These are phyloP conservation scores for Aspergillus glaucus DNA, from an alignment of 2,329 filamentous ascomycete genomes.

Conservation along the genomic window DNA sequence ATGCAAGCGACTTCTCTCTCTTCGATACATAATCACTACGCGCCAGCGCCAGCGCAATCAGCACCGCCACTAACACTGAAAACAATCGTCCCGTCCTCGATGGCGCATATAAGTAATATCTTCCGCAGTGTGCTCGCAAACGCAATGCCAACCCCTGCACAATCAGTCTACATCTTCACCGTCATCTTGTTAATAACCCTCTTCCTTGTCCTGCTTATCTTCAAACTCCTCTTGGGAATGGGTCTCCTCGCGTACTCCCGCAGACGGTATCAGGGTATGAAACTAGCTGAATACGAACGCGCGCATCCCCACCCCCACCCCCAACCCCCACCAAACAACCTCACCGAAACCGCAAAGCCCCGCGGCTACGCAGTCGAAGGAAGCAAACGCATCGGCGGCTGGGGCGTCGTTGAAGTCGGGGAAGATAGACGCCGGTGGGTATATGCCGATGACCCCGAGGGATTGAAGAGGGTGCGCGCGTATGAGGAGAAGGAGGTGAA, in stretches of 20 bases:
- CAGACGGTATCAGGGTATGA: conserved; percentile 75
- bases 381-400: conserved; percentile 70
- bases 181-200: conserved; percentile 75
- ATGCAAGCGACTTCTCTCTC: conserved; percentile 34
- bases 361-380: conserved; percentile 55
- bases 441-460: conserved; percentile 76
- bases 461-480: conserved; percentile 56
- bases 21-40: conserved; percentile 43
- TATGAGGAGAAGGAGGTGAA: conserved; percentile 57
- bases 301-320: neutral
- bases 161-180: conserved; percentile 50
- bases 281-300: conserved; percentile 50
- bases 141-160: conserved; percentile 36
- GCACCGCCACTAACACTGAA: conserved; percentile 55
- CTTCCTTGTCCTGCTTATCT: conserved; percentile 76
- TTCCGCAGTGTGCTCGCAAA: conserved; percentile 37
- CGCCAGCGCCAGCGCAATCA: conserved; percentile 58
- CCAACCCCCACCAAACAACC: conserved; percentile 1
- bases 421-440: conserved; percentile 83
- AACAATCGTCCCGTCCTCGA: conserved; percentile 53
- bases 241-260: conserved; percentile 71
- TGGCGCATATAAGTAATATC: conserved; percentile 30
- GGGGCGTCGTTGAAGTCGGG: conserved; percentile 78
- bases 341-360: conserved; percentile 16
- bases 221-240: conserved; percentile 87